phyloP scores from a whole-genome alignment of 192 early-diverging fungal genomes.

The Backusella tarrabulga region DNA sequence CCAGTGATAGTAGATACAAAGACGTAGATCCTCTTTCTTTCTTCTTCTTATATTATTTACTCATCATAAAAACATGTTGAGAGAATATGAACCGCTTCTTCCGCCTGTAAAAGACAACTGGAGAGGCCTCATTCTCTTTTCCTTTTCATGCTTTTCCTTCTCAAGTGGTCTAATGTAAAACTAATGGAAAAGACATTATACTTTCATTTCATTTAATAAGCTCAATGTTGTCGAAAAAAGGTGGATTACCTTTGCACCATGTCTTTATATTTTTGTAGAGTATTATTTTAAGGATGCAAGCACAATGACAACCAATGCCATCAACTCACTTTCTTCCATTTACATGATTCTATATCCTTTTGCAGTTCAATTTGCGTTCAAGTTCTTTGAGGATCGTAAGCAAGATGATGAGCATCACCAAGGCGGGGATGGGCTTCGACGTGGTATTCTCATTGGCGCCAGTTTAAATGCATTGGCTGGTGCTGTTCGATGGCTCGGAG shows the following conservation, averaged over 20 bases:
- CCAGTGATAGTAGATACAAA: not conserved
- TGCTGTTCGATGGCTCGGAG: conserved; percentile 35
- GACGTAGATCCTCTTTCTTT: not conserved
- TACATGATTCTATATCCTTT: conserved; percentile 44
- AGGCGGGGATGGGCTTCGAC: conserved; percentile 28
- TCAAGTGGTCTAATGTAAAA: conserved; percentile 29
- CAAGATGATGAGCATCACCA: not conserved
- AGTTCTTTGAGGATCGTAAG: conserved; percentile 33
- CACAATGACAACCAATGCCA: conserved; percentile 31
- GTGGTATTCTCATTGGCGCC: conserved; percentile 40
- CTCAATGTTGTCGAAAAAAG: not conserved
- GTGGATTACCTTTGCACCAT: conserved; percentile 49
- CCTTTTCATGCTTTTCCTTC: conserved; percentile 41
- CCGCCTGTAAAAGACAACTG: not conserved
- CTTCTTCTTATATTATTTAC: not conserved
- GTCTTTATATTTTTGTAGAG: conserved; percentile 40
- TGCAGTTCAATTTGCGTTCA: conserved; percentile 33
- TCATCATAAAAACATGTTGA: not conserved
- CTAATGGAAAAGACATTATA: not conserved
- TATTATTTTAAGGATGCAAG: conserved; percentile 28
- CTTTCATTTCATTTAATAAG: not conserved
- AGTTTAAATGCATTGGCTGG: conserved; percentile 35
- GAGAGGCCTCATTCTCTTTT: conserved; percentile 37
- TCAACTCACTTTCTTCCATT: conserved; percentile 37
- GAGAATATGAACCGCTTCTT: conserved; percentile 1